Percentiles rank a stretch among this genome's conserved stretches.
Evolutionary conservation across 2,329 filamentous ascomycete genomes (phyloP).

Genomic region (Ampelomyces quisqualis): DNA sequence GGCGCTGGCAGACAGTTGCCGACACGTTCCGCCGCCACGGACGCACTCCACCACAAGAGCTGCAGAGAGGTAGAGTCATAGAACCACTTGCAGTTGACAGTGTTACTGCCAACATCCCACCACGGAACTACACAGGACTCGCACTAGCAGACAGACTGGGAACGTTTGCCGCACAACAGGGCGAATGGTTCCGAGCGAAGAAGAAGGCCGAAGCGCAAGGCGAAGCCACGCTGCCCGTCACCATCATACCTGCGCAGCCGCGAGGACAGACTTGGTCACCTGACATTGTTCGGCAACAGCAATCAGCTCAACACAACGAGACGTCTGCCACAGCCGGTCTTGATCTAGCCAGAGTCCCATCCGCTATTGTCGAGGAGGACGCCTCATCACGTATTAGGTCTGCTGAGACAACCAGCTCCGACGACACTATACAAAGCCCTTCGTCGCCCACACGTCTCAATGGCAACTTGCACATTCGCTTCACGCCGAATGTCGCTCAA

Average conservation of each 20-base stretch:
- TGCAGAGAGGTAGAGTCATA: constrained; percentile 58
- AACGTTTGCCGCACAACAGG: constrained; percentile 53
- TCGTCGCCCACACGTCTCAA: constrained; percentile 13
- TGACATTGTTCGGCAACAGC: constrained; percentile 30
- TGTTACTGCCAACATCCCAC: constrained; percentile 38
- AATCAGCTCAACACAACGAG: constrained; percentile 22
- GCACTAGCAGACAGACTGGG: constrained; percentile 50
- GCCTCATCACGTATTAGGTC: constrained; percentile 16
- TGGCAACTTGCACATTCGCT: constrained; percentile 27
- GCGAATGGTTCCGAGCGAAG: constrained; percentile 47
- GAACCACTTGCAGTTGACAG: constrained; percentile 44
- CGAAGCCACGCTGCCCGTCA: constrained; percentile 55
- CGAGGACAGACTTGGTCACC: constrained; percentile 59
- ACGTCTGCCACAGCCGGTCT: constrained; percentile 12
- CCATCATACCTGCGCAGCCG: constrained; percentile 61
- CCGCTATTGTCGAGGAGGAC: constrained; percentile 18
- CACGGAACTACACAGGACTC: constrained; percentile 48
- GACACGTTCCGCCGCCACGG: constrained; percentile 62
- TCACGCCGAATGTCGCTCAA: constrained; percentile 21
- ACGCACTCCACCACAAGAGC: constrained; percentile 60
- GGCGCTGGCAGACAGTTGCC: constrained; percentile 53
- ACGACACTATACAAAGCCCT: constrained; percentile 10
- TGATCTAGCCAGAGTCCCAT: constrained; percentile 20
- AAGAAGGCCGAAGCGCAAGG: constrained; percentile 35
- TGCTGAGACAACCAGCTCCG: constrained; percentile 11